Conservation (phyloP, 139 green algal genomes). For the Chlamydomonas sphaeroides region DNA sequence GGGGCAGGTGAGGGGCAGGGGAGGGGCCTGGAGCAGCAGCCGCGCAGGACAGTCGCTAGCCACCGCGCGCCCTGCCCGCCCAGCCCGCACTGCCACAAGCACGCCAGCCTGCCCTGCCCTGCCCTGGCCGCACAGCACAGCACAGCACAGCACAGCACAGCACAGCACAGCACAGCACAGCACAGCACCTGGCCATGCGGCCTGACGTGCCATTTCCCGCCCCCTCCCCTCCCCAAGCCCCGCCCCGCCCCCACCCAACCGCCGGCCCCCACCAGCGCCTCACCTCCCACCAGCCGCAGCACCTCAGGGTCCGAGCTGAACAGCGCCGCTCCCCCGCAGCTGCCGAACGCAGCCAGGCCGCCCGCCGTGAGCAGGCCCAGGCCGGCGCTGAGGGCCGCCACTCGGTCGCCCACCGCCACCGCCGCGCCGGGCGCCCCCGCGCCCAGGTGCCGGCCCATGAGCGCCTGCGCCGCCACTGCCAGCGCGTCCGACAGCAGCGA, state of each 20-base stretch:
- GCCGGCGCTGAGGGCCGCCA: neutral
- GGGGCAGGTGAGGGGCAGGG: neutral
- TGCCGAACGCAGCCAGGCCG: slow-evolving; percentile 41
- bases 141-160: neutral
- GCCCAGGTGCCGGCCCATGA: slow-evolving; percentile 70
- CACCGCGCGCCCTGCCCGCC: no score
- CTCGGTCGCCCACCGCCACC: slow-evolving; percentile 40
- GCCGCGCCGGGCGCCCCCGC: slow-evolving; percentile 9
- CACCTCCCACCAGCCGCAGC: slow-evolving; percentile 47
- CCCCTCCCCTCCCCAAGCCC: neutral
- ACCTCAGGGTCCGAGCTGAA: slow-evolving; percentile 72
- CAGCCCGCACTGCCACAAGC: neutral
- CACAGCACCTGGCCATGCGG: no score
- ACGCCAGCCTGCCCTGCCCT: no score
- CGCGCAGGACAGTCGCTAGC: no score
- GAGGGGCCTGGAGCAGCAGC: no score
- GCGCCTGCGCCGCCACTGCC: slow-evolving; percentile 81
- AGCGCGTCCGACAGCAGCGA: slow-evolving; percentile 80
- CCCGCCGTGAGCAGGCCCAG: slow-evolving; percentile 61
- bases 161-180: no score
- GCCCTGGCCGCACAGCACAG: neutral
- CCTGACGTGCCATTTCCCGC: no score
- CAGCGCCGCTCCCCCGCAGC: slow-evolving; percentile 16
- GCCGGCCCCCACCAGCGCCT: neutral
- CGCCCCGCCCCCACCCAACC: neutral